These are phyloP conservation scores for Hylodesmum podocarpum DNA, from an alignment of 306 rosid genomes.

Conservation along the genomic window DNA sequence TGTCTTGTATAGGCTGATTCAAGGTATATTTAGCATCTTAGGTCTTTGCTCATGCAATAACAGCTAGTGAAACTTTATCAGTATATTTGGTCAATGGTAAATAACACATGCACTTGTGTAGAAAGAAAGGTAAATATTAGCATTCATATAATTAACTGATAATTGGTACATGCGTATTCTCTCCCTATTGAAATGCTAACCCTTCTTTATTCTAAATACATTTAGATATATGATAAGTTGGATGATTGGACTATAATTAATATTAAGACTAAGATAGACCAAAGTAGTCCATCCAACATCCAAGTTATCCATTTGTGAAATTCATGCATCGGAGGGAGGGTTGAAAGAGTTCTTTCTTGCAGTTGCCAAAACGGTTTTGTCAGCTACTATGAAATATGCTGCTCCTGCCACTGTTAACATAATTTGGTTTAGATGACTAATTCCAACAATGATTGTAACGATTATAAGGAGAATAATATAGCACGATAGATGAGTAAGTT, in stretches of 20 bases:
- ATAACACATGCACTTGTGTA: neutral
- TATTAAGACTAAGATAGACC: neutral
- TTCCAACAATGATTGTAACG: neutral
- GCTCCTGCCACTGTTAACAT: conserved; percentile 65
- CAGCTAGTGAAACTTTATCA: conserved; percentile 48
- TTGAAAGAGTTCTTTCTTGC: conserved; percentile 78
- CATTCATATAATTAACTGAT: conserved; percentile 32
- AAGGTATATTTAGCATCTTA: conserved; percentile 75
- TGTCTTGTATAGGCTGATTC: too few species aligned
- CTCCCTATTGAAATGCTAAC: conserved; percentile 24
- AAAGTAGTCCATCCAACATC: conserved; percentile 11
- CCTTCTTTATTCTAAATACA: conserved; percentile 18
- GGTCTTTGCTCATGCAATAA: conserved; percentile 75
- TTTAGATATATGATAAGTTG: conserved; percentile 15
- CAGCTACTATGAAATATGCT: conserved; percentile 79
- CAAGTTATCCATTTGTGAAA: conserved; percentile 2
- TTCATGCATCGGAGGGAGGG: conserved; percentile 38
- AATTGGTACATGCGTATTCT: conserved; percentile 20
- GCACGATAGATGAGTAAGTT: neutral
- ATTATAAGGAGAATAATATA: neutral
- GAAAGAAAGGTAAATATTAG: conserved; percentile 17
- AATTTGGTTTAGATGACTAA: neutral
- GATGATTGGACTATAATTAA: conserved; percentile 11
- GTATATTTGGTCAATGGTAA: neutral
- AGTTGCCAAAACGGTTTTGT: conserved; percentile 75